Percentiles rank a stretch among this genome's conserved stretches.
These are phyloP conservation scores for Huntiella savannae DNA, from an alignment of 2,329 filamentous ascomycete genomes.

Conservation along the genomic window DNA sequence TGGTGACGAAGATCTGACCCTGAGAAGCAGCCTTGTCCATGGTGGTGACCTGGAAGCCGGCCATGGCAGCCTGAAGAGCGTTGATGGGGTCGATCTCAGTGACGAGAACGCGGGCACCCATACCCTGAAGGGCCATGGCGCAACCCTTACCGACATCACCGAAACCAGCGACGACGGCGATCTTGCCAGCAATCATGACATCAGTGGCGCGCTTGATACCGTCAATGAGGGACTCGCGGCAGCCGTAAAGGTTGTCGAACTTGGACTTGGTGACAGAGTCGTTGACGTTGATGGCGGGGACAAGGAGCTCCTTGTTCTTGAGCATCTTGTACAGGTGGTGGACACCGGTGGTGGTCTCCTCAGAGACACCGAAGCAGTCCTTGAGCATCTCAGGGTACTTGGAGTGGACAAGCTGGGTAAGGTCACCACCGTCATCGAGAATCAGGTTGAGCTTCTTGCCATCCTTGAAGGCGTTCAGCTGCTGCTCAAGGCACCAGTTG, in stretches of 20 bases:
- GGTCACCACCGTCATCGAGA: constrained; percentile 94
- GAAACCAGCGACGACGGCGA: constrained; percentile 91
- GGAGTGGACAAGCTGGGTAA: constrained; percentile 86
- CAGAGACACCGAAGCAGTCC: constrained; percentile 93
- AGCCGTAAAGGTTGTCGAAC: constrained; percentile 99
- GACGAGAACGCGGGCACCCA: constrained; percentile 91
- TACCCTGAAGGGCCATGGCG: constrained; percentile 83
- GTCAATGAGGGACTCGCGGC: constrained; percentile 95
- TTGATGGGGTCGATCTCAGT: constrained; percentile 99
- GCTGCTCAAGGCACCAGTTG: constrained; percentile 98
- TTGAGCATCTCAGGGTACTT: constrained; percentile 98
- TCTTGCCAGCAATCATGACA: constrained; percentile 99
- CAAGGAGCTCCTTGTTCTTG: constrained; percentile 73
- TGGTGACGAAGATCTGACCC: constrained; percentile 98
- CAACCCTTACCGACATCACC: constrained; percentile 99
- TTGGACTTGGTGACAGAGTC: constrained; percentile 99
- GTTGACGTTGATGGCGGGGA: constrained; percentile 98
- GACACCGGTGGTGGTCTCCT: constrained; percentile 99
- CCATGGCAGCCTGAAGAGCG: constrained; percentile 94
- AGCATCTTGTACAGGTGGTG: constrained; percentile 99
- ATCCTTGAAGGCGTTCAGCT: constrained; percentile 91
- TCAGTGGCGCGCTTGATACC: constrained; percentile 99
- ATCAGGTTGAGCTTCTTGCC: constrained; percentile 95
- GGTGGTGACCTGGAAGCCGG: constrained; percentile 87
- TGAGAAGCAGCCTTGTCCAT: constrained; percentile 86